Conservation (phyloP, 1,284 basidiomycete species). For the Irpex rosettiformis region DNA sequence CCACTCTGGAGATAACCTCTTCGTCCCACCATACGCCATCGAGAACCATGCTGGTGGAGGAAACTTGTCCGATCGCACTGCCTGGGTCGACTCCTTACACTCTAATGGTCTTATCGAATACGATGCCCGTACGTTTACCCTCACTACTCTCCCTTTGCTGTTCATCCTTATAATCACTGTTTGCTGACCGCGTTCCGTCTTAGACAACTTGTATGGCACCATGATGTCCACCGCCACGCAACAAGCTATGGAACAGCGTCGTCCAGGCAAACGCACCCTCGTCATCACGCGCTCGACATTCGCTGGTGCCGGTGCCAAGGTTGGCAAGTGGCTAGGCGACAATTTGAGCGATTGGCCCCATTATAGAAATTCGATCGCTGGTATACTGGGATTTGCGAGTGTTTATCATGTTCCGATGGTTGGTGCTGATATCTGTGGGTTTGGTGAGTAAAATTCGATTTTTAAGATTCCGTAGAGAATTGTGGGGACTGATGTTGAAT, state of each 20-base stretch:
- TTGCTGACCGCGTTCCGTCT: too few relatives aligned
- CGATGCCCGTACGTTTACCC: constrained; percentile 46
- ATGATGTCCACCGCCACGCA: constrained; percentile 68
- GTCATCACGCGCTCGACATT: constrained; percentile 75
- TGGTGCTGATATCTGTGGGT: constrained; percentile 67
- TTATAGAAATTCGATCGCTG: constrained; percentile 57
- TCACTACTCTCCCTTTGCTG: not conserved
- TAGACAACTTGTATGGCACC: constrained; percentile 67
- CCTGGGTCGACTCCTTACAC: constrained; percentile 58
- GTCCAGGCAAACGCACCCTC: constrained; percentile 53
- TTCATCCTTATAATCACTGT: too few relatives aligned
- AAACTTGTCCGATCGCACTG: constrained; percentile 48
- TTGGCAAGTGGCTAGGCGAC: constrained; percentile 73
- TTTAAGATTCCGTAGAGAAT: not conserved
- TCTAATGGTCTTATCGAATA: constrained; percentile 64
- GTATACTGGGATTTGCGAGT: constrained; percentile 58
- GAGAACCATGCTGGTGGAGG: constrained; percentile 46
- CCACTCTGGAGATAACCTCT: constrained; percentile 33
- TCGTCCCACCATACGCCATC: constrained; percentile 56
- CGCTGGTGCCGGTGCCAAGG: constrained; percentile 58
- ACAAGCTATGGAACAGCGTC: constrained; percentile 56
- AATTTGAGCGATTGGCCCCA: constrained; percentile 56
- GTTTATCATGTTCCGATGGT: constrained; percentile 70
- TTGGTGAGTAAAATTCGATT: constrained; percentile 42
- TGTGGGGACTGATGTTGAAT: constrained; percentile 39